Evolutionary conservation across 164 flowering plant species (phyloP), one percentile per base, ranked within the genome.

Genomic region (Pachysandra terminalis): DNA sequence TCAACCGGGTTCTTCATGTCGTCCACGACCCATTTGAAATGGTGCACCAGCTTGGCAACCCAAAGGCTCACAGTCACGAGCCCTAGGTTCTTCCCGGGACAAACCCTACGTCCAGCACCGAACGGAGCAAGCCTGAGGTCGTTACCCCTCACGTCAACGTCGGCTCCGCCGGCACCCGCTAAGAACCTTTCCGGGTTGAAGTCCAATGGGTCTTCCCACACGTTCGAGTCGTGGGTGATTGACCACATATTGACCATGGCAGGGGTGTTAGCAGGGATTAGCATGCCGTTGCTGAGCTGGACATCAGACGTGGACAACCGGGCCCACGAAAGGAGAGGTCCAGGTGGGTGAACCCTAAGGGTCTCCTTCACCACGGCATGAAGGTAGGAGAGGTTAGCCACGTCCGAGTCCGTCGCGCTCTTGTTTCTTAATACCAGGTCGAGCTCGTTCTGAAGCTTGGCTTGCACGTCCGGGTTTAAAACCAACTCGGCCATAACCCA

Each of bases 191-290:
- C 86, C 0, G 87, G 90, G 48, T 51, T 65, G 77, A 82, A 86
- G 48, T 2, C 73, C 25, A 19, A 40, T 4, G 89, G 81, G 45
- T 80, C 74, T 19, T 51, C 54, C 89, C 89, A 85, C 26, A 82
- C 74, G 5, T 24, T 12, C 0, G 77, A 53, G 80, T 85, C 86
- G 56, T 79, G 81, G 12, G 83, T 76, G 49, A 85, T 85, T 75
- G 89, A 81, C 89, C 89, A 85, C 87, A 85, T 85, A 79, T 85
- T 85, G 56, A 83, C 87, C 89, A 83, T 80, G 32, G 87, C 89
- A 0, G 87, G 82, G 0, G 89, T 82, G 57, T 66, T 49, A 6
- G 80, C 72, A 0, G 90, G 90, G 2, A 86, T 54, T 65, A 79
- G 51, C 83, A 82, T 79, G 59, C 85, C 82, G 69, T 80, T 78